A percentile compares a stretch with the other conserved stretches of the same genome.
phyloP scores from a whole-genome alignment of 305 asterid genomes.

The Coffea humblotiana region DNA sequence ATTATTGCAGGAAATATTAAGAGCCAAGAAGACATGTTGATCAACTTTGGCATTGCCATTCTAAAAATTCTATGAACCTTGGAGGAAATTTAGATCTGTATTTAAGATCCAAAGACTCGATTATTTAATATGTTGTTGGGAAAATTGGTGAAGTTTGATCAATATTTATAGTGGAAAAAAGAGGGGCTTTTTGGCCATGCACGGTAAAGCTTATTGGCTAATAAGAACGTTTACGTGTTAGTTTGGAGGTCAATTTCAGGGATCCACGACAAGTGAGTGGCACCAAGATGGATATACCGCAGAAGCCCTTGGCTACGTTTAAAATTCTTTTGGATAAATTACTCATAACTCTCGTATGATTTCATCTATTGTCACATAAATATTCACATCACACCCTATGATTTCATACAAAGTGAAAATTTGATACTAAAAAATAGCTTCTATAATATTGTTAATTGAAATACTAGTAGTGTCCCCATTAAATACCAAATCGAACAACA shows the following conservation, averaged over 20 bases:
- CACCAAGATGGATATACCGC: neutral
- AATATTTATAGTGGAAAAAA: constrained; percentile 17
- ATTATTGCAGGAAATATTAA: constrained; percentile 18
- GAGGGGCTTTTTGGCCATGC: neutral
- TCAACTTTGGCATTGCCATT: constrained; percentile 13
- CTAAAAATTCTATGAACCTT: neutral
- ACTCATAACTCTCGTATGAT: no score
- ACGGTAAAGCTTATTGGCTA: neutral
- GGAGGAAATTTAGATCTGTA: constrained; percentile 1
- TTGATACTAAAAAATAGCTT: no score
- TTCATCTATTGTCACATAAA: no score
- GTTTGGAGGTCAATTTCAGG: constrained; percentile 20
- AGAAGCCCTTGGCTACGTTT: neutral
- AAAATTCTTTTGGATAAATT: neutral
- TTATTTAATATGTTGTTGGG: constrained; percentile 9
- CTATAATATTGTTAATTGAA: no score
- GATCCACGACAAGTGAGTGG: neutral
- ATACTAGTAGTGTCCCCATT: no score
- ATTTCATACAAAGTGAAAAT: no score
- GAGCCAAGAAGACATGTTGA: constrained; percentile 2
- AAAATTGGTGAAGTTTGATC: constrained; percentile 4
- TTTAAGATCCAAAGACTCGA: neutral
- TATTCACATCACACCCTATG: no score
- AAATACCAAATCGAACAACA: no score
- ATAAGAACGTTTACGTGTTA: neutral